These are phyloP conservation scores for Chaetomiaceae sp. DNA, from an alignment of 2,329 filamentous ascomycete species.

Conservation along the genomic window DNA sequence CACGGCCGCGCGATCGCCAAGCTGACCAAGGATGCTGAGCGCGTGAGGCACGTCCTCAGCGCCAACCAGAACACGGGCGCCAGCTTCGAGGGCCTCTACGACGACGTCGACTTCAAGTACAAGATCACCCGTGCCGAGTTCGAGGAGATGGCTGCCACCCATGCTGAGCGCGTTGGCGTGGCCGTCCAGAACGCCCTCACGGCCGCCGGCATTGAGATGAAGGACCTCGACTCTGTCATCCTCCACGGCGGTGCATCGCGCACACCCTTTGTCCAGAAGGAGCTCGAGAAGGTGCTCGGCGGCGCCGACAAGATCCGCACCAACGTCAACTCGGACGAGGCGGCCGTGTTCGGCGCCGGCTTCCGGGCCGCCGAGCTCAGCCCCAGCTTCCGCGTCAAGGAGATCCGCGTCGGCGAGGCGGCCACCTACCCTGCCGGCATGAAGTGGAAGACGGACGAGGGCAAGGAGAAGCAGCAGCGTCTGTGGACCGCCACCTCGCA, in stretches of 20 bases:
- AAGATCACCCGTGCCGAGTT: slow-evolving; percentile 77
- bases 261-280: slow-evolving; percentile 90
- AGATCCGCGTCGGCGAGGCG: slow-evolving; percentile 79
- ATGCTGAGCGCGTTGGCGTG: slow-evolving; percentile 61
- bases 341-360: slow-evolving; percentile 90
- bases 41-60: slow-evolving; percentile 81
- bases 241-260: slow-evolving; percentile 86
- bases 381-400: slow-evolving; percentile 95
- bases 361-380: slow-evolving; percentile 91
- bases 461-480: slow-evolving; percentile 71
- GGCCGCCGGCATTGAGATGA: slow-evolving; percentile 64
- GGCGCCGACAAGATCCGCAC: slow-evolving; percentile 74
- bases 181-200: slow-evolving; percentile 72
- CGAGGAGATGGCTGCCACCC: slow-evolving; percentile 67
- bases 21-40: slow-evolving; percentile 88
- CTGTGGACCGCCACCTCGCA: slow-evolving; percentile 76
- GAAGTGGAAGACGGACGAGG: slow-evolving; percentile 65
- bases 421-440: slow-evolving; percentile 69
- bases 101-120: slow-evolving; percentile 91
- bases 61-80: slow-evolving; percentile 79
- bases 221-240: slow-evolving; percentile 83
- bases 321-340: slow-evolving; percentile 96
- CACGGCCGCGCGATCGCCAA: slow-evolving; percentile 85
- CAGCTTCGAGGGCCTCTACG: slow-evolving; percentile 83
- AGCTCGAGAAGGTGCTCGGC: slow-evolving; percentile 71